Conservation (phyloP, 2,329 filamentous ascomycete genomes). For the Microsporum ferrugineum region DNA sequence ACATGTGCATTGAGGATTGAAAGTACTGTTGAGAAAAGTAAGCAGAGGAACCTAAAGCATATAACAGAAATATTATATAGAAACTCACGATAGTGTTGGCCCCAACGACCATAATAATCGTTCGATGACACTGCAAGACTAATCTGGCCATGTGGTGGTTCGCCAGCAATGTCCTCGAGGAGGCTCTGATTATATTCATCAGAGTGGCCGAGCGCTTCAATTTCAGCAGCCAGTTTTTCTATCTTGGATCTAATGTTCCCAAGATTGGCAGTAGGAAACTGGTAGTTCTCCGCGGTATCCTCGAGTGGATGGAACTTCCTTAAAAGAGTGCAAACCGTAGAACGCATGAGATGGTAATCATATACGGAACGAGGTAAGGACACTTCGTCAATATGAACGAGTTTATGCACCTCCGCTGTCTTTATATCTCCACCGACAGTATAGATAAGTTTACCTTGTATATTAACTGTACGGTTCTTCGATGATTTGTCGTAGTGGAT, state of each 20-base stretch:
- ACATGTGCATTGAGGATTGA: constrained; percentile 47
- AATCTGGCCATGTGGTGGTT: constrained; percentile 40
- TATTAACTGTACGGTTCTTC: constrained; percentile 12
- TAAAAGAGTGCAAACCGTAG: constrained; percentile 41
- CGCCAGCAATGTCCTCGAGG: constrained; percentile 39
- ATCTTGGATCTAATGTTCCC: constrained; percentile 18
- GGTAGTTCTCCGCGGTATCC: constrained; percentile 29
- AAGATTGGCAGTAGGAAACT: constrained; percentile 4
- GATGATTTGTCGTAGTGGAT: constrained; percentile 26
- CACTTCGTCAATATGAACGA: background rate
- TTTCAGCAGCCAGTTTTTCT: constrained; percentile 20
- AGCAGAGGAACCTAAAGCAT: background rate
- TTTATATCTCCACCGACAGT: constrained; percentile 8
- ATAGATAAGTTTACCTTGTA: constrained; percentile 21
- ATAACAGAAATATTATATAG: background rate
- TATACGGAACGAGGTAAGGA: constrained; percentile 6
- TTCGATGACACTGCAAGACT: constrained; percentile 35
- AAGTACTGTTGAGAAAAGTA: constrained; percentile 26
- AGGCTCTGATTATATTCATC: constrained; percentile 36
- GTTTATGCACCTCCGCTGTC: constrained; percentile 3
- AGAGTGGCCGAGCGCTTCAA: constrained; percentile 27
- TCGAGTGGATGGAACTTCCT: constrained; percentile 35
- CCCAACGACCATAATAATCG: constrained; percentile 42
- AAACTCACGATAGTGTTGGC: constrained; percentile 39
- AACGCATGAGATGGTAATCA: constrained; percentile 45